phyloP scores from a whole-genome alignment of 768 basidiomycete species.

The Chalciporus pseudorubinellus region DNA sequence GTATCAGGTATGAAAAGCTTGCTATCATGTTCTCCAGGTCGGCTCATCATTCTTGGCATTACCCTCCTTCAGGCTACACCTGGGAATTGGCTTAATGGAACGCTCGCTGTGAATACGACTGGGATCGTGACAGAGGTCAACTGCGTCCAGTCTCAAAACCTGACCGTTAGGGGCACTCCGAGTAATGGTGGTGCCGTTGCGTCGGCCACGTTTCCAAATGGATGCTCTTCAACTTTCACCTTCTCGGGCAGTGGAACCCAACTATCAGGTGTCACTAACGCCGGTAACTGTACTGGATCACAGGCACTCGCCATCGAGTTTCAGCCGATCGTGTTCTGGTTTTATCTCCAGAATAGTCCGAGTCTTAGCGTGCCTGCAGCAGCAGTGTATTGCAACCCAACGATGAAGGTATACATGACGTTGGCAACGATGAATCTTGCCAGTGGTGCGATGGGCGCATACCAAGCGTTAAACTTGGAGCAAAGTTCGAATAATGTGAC shows the following conservation, averaged over 20 bases:
- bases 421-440: conserved; percentile 42
- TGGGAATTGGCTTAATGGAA: conserved; percentile 46
- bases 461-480: conserved; percentile 7
- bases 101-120: conserved; percentile 50
- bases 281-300: conserved; percentile 28
- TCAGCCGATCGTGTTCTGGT: conserved; percentile 71
- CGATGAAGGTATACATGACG: conserved; percentile 44
- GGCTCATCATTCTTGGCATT: too few species aligned
- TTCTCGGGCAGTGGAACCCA: conserved; percentile 39
- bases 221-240: conserved; percentile 40
- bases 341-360: conserved; percentile 35
- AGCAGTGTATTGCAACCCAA: conserved; percentile 58
- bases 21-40: too few species aligned
- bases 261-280: conserved; percentile 52
- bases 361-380: conserved; percentile 37
- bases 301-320: conserved; percentile 34
- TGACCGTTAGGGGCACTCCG: conserved; percentile 12
- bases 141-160: conserved; percentile 37
- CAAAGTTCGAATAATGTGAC: conserved; percentile 53
- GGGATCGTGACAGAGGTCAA: conserved; percentile 44
- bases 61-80: conserved; percentile 41
- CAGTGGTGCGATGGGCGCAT: conserved; percentile 34
- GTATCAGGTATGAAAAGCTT: conserved; percentile 52
- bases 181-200: conserved; percentile 15
- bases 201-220: conserved; percentile 43